A percentile compares a stretch with the other conserved stretches of the same genome.
phyloP scores from a whole-genome alignment of 78 protist genomes.

The Planoprotostelium fungivorum region DNA sequence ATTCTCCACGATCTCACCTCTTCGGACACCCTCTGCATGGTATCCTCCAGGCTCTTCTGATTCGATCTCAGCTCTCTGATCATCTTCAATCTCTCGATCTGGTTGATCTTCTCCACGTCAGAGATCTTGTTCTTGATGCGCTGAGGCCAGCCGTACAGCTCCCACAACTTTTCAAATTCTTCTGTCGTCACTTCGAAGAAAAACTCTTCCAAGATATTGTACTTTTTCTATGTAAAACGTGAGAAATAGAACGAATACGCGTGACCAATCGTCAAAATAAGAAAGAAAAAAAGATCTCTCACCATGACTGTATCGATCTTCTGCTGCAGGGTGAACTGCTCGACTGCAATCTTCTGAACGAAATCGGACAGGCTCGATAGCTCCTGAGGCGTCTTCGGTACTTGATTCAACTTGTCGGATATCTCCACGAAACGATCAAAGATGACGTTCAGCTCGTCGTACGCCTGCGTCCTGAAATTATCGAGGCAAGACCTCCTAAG shows the following conservation, averaged over 20 bases:
- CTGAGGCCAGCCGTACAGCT: constrained; percentile 7
- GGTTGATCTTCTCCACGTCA: neutral
- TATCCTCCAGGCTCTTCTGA: neutral
- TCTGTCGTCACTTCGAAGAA: neutral
- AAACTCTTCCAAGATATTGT: constrained; percentile 8
- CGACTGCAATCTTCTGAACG: neutral
- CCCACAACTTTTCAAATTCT: constrained; percentile 5
- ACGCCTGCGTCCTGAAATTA: neutral
- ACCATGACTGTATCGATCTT: neutral
- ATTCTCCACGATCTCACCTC: neutral
- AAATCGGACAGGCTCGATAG: neutral
- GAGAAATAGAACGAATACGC: neutral
- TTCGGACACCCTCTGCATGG: neutral
- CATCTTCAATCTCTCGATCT: constrained; percentile 8
- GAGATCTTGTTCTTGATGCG: neutral
- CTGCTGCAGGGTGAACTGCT: neutral
- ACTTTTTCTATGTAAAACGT: neutral
- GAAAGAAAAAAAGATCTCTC: too few relatives aligned
- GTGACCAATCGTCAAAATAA: too few relatives aligned
- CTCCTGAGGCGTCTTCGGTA: neutral
- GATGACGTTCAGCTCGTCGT: neutral
- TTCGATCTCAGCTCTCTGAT: constrained; percentile 10
- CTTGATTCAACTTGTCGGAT: neutral
- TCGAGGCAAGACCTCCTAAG: neutral
- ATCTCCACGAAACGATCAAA: neutral